Base-by-base conservation (phyloP, 176 grass and related monocot genomes). In the Neostapfia colusana region DNA sequence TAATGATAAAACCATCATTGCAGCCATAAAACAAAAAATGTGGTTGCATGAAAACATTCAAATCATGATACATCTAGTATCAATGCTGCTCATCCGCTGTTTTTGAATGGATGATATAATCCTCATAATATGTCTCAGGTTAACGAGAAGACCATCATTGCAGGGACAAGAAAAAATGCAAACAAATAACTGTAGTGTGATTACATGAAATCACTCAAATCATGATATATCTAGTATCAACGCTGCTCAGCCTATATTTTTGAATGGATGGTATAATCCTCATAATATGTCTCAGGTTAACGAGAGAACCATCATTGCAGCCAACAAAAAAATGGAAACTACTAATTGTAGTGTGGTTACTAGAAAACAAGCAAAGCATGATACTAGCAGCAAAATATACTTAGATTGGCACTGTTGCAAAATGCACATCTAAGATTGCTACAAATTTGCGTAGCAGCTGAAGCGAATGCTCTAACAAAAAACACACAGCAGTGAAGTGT, bases 61-160 rank as follows among this genome's bases (percentile, higher is more conserved):
- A 8, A 63, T 36, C 35, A 63, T 25, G 18, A 21, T 43, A 41
- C 34, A 8, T 46, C 27, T 63, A 38, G 49, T 64, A 51, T 17
- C 43, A 38, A 50, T 16, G 28, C 61, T 77, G 61, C 75, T 77
- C 75, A 77, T 60, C 23, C 21, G 35, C 1, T 63, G 1, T 16
- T 77, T 72, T 77, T 77, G 11, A 77, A 65, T 65, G 75, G 61
- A 77, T 65, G 18, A 1, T 54, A 54, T 54, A 54, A 50, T 77
- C 44, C 36, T 75, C 42, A 44, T 12, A 62, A 21, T 45, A 41
- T 38, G n/a, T 76, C 39, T 87, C 74, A 78, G 80, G 74, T 87
- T 87, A 79, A 83, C 67, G 13, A 88, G 81, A 88, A 72, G 49
- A 48, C 34, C 79, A 73, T 83, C 79, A 83, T 74, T 44, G 74